Conservation (phyloP, 2,329 filamentous ascomycete genomes). For the Penicillium sp. region DNA sequence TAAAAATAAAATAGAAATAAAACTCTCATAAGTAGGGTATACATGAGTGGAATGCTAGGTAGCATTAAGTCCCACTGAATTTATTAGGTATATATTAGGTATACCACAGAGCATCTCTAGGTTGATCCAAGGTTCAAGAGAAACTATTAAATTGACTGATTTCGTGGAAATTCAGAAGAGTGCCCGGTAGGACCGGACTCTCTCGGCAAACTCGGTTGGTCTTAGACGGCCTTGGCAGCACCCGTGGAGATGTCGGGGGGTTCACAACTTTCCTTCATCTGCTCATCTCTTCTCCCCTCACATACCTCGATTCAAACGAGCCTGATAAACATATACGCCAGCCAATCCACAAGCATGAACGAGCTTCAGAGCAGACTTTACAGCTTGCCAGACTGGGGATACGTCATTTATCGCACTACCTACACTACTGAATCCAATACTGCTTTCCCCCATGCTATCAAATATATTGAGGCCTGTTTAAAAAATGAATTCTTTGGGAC, state of each 20-base stretch:
- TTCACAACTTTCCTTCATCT: background rate
- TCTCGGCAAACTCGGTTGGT: background rate
- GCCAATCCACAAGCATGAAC: constrained; percentile 4
- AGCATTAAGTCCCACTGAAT: too few species aligned
- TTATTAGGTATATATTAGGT: too few species aligned
- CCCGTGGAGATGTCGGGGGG: too few species aligned
- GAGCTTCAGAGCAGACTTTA: constrained; percentile 8
- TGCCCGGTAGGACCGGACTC: too few species aligned
- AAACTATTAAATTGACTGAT: background rate
- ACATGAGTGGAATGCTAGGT: too few species aligned
- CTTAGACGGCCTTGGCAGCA: background rate
- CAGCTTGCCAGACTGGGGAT: constrained; percentile 17
- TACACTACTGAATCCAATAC: constrained; percentile 16
- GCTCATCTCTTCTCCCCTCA: constrained; percentile 2
- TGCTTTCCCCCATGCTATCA: constrained; percentile 12
- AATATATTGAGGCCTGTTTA: constrained; percentile 16
- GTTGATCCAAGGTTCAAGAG: too few species aligned
- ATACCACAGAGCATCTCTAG: too few species aligned
- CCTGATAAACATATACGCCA: constrained; percentile 1
- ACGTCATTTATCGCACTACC: constrained; percentile 21
- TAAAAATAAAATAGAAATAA: too few species aligned
- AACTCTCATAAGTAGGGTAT: too few species aligned
- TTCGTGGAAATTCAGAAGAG: background rate
- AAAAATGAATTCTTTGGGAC: constrained; percentile 10
- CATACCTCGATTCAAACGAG: constrained; percentile 3